Evolutionary conservation across 2,329 filamentous ascomycete species (phyloP), one percentile per base, ranked within the genome.

Genomic region (Falciphora oryzae): DNA sequence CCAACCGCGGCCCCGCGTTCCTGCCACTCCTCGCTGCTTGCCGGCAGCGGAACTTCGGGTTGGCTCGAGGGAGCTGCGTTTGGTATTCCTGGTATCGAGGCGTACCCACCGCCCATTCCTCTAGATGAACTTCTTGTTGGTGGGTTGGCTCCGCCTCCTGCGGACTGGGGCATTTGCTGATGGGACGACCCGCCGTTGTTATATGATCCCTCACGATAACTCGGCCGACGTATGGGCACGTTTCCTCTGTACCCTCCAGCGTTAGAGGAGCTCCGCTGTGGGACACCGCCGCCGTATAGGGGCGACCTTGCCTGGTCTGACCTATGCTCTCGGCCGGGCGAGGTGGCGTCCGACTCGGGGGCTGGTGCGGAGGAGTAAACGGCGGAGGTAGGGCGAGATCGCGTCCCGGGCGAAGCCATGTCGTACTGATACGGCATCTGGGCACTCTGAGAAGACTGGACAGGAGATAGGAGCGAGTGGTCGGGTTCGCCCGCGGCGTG

Each of bases 11-110:
- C 94, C 58, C 95, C 95, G 66, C 89, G 88, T 57, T 99, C 94
- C 77, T 96, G 92, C 95, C 95, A 98, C 68, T 98, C 94, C 71
- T 97, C 94, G 70, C 88, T 93, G 71, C 89, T 92, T 1, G 77
- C 75, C 1, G 80, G 78, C 27, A 79, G 72, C 4, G 77, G 74
- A 28, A 77, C 69, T 31, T 85, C 82, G 14, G 77, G 73, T 2
- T 70, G 63, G 71, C 67, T 74, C 72, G 63, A 72, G 63, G 67
- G 71, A 65, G 65, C 68, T 57, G 83, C 70, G 32, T 79, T 50
- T 81, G 78, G 68, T 81, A 79, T 73, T 29, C 77, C 76, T n/a
- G 77, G 72, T 50, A 79, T 75, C 2, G 80, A 73, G 58, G 74
- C 75, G 69, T 84, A 84, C 31, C 83, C 83, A 67, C 85, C 83